Evolutionary conservation across 495 filamentous ascomycete species (phyloP), one percentile per base, ranked within the genome.

Genomic region (Podospora pseudopauciseta): DNA sequence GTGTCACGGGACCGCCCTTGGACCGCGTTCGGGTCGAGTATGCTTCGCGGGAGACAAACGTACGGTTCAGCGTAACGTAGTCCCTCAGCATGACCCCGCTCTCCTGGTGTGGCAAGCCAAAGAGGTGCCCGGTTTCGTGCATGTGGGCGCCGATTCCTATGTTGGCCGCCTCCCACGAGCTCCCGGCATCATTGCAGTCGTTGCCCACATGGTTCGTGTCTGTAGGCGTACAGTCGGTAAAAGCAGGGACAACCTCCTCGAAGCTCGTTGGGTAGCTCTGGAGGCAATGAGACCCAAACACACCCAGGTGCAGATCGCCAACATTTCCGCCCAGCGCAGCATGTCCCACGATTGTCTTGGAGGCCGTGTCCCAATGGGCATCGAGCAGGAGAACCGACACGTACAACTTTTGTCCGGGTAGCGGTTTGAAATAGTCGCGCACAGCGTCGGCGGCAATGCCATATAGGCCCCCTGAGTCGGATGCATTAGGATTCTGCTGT

Each of bases 111-210:
- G 94, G 92, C 69, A 90, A 93, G 57, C 94, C 93, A 69, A 97
- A 89, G 20, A 94, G 77, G 78, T 96, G 94, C 2, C 94, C 94
- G 0, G 87, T 87, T 78, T 97, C 93, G 74, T 96, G 94, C 15
- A 97, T 79, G 79, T 97, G 93, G 28, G 93, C 93, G 9, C 94
- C 93, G 71, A 97, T 96, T 59, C 93, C 93, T 68, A 97, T 86
- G 72, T 94, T 94, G 7, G 92, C 92, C 19, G 93, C 87, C 74
- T 97, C 93, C 93, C 93, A 97, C 66, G 89, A 95, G 65, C 90
- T 96, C 15, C 92, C 92, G 26, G 88, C 87, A 58, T 96, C 91
- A 57, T 90, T 90, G 72, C 85, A 90, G 75, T 96, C 93, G 72
- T 97, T 96, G 5, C 88, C 90, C 60, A 96, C 88, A 71, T 86